These are phyloP conservation scores for Rhododendron simsii DNA, from an alignment of 148 eudicot genomes.

Conservation along the genomic window DNA sequence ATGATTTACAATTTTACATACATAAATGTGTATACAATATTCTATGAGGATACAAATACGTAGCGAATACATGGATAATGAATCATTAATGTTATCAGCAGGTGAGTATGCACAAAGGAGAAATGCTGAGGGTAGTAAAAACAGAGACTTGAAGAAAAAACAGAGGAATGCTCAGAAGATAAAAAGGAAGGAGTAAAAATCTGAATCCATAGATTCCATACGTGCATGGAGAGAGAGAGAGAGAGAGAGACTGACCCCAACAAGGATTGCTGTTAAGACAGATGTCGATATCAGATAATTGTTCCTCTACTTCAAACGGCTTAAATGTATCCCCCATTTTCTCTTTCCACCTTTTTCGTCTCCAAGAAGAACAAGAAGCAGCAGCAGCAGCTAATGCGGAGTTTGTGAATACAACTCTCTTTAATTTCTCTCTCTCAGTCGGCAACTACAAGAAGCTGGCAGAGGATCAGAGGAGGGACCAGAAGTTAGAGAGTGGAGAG, in stretches of 20 bases:
- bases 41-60: neutral
- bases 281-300: slow-evolving; percentile 70
- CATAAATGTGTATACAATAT: neutral
- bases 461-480: neutral
- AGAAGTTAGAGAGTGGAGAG: neutral
- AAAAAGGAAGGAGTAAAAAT: neutral
- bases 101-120: neutral
- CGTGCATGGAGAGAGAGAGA: neutral
- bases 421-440: neutral
- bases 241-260: slow-evolving; percentile 51
- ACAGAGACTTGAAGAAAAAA: neutral
- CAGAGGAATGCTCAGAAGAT: neutral
- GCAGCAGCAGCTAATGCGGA: neutral
- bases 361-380: neutral
- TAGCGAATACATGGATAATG: neutral
- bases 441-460: neutral
- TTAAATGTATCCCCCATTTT: slow-evolving; percentile 42
- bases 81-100: neutral
- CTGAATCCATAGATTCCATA: neutral
- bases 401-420: neutral
- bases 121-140: neutral
- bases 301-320: slow-evolving; percentile 78
- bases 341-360: neutral
- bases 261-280: slow-evolving; percentile 81
- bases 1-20: too few species aligned